A percentile compares a stretch with the other conserved stretches of the same genome.
These are phyloP conservation scores for Paracamarosporium sp. DNA, from an alignment of 2,329 filamentous ascomycete genomes.

Conservation along the genomic window DNA sequence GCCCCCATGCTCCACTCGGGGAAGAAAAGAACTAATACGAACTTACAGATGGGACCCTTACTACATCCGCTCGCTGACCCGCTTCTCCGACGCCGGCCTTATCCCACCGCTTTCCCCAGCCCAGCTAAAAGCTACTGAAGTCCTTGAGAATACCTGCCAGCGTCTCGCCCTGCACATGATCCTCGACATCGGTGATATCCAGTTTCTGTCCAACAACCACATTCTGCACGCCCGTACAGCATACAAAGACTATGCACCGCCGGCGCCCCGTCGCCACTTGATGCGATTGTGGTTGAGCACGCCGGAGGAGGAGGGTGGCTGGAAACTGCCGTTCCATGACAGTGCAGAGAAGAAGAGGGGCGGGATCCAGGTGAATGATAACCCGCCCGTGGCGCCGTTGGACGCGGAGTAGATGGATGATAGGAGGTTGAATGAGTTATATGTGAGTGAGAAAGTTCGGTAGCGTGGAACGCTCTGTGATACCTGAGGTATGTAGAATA, in stretches of 20 bases:
- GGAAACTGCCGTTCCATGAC: conserved; percentile 84
- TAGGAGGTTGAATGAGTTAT: background rate
- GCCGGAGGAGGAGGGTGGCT: conserved; percentile 82
- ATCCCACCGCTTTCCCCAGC: conserved; percentile 75
- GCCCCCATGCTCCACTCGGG: background rate
- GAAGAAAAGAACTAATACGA: conserved; percentile 4
- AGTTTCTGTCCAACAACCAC: conserved; percentile 83
- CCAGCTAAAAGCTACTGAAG: conserved; percentile 70
- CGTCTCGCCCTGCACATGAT: conserved; percentile 82
- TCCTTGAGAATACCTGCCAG: conserved; percentile 79
- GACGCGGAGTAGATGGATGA: conserved; percentile 71
- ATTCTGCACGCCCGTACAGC: conserved; percentile 81
- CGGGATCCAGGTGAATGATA: conserved; percentile 87
- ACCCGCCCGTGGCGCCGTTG: conserved; percentile 73
- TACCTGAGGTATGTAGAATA: background rate
- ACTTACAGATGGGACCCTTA: conserved; percentile 77
- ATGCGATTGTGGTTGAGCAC: conserved; percentile 86
- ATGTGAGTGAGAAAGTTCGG: background rate
- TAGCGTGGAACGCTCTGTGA: background rate
- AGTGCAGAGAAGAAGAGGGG: conserved; percentile 84
- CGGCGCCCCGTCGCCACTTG: conserved; percentile 75
- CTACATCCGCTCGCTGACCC: conserved; percentile 76
- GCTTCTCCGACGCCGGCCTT: conserved; percentile 75
- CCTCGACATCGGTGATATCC: conserved; percentile 85
- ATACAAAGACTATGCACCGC: conserved; percentile 75